Evolutionary conservation across 768 basidiomycete species (phyloP).

Genomic region (Glaciozyma antarctica): DNA sequence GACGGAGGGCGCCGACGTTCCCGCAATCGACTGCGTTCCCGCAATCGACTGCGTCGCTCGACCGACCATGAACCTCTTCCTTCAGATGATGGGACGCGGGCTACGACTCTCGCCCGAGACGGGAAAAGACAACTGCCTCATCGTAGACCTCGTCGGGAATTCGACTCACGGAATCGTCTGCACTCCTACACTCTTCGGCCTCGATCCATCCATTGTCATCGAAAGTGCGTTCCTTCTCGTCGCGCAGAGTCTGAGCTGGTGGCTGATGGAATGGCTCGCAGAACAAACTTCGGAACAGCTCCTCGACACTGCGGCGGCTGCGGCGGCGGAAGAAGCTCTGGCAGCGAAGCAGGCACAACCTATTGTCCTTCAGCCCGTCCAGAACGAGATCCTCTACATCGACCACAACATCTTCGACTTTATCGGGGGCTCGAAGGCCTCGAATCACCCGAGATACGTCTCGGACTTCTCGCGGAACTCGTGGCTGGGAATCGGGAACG

Average conservation of each 20-base stretch:
- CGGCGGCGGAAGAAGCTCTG: too few species aligned
- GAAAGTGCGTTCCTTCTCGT: constrained; percentile 46
- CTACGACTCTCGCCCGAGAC: constrained; percentile 74
- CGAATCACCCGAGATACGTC: constrained; percentile 33
- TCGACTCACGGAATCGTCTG: constrained; percentile 53
- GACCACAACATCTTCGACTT: constrained; percentile 45
- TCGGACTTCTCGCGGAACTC: constrained; percentile 41
- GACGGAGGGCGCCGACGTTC: constrained; percentile 60
- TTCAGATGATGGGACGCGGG: constrained; percentile 89
- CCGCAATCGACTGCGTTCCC: constrained; percentile 83
- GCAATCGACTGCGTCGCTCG: too few species aligned
- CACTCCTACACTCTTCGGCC: constrained; percentile 71
- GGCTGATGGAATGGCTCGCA: constrained; percentile 39
- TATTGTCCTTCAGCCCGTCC: constrained; percentile 32
- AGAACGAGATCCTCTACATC: constrained; percentile 37
- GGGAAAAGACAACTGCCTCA: constrained; percentile 70
- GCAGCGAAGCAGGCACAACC: too few species aligned
- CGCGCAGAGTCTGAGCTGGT: constrained; percentile 44
- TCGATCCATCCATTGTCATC: constrained; percentile 62
- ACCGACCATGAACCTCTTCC: constrained; percentile 79
- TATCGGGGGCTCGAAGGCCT: background rate
- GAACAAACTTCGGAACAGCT: background rate
- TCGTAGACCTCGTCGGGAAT: constrained; percentile 68
- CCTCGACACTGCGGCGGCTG: constrained; percentile 41
- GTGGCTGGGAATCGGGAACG: constrained; percentile 71